Evolutionary conservation across 2,329 filamentous ascomycete species (phyloP).

Genomic region (Botryosphaeria dothidea): DNA sequence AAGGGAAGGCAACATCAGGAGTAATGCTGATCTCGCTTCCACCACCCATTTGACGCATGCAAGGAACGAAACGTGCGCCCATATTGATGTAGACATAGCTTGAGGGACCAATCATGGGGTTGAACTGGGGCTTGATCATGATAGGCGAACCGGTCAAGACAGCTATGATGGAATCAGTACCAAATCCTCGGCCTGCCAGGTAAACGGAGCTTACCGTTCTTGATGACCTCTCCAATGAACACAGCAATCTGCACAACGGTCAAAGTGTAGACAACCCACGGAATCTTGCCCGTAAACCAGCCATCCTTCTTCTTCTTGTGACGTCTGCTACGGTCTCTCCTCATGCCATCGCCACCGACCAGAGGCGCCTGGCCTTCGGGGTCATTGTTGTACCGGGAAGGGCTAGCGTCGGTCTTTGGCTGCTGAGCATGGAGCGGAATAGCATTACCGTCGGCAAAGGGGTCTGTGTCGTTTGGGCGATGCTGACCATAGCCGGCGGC

Average conservation of each 20-base stretch:
- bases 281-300: slow-evolving; percentile 60
- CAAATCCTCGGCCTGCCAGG: neutral
- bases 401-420: slow-evolving; percentile 40
- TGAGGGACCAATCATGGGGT: slow-evolving; percentile 96
- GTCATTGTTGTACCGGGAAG: slow-evolving; percentile 40
- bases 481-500: slow-evolving; percentile 29
- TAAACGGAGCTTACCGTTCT: slow-evolving; percentile 64
- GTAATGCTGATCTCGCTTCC: slow-evolving; percentile 66
- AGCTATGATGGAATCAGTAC: slow-evolving; percentile 47
- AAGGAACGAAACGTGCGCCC: slow-evolving; percentile 88
- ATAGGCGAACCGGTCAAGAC: slow-evolving; percentile 77
- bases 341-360: slow-evolving; percentile 22
- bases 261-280: slow-evolving; percentile 82
- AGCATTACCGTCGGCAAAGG: slow-evolving; percentile 50
- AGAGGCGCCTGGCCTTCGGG: slow-evolving; percentile 40
- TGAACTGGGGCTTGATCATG: slow-evolving; percentile 81
- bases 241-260: slow-evolving; percentile 76
- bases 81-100: slow-evolving; percentile 92
- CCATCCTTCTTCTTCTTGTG: slow-evolving; percentile 49
- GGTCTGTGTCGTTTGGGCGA: slow-evolving; percentile 49
- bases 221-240: slow-evolving; percentile 85
- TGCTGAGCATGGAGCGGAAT: slow-evolving; percentile 46
- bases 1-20: slow-evolving; percentile 67
- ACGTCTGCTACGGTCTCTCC: slow-evolving; percentile 25
- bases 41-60: slow-evolving; percentile 69